Conservation (phyloP, 2,329 filamentous ascomycete genomes). For the Alternaria hordeiaustralica region DNA sequence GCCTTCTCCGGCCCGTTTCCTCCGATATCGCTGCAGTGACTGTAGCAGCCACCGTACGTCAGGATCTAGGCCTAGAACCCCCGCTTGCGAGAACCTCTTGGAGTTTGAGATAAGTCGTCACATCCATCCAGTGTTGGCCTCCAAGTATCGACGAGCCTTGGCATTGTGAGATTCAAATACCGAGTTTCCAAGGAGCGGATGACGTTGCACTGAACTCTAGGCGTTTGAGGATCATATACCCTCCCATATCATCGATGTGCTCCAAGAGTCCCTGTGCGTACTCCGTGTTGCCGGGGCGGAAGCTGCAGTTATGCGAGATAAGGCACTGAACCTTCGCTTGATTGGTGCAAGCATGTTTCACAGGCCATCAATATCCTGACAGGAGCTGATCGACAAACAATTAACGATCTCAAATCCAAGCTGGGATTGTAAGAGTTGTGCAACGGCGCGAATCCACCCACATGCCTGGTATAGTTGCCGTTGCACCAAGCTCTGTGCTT, state of each 20-base stretch:
- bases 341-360: constrained; percentile 22
- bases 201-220: constrained; percentile 10
- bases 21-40: constrained; percentile 19
- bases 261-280: neutral
- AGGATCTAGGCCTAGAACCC: neutral
- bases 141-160: neutral
- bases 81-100: neutral
- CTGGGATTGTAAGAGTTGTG: neutral
- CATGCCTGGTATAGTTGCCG: neutral
- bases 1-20: constrained; percentile 8
- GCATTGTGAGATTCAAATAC: neutral
- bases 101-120: neutral
- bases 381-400: constrained; percentile 11
- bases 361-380: constrained; percentile 9
- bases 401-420: neutral
- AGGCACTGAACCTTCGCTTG: constrained; percentile 24
- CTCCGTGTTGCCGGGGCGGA: neutral
- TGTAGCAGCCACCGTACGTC: constrained; percentile 10
- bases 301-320: constrained; percentile 49
- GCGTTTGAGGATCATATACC: neutral
- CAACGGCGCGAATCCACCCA: neutral
- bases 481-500: neutral
- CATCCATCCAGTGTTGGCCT: neutral
- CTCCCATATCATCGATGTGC: neutral
- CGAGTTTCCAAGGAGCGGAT: constrained; percentile 1